Conservation (phyloP, 2,329 filamentous ascomycete genomes). For the Fusarium abutilonis region DNA sequence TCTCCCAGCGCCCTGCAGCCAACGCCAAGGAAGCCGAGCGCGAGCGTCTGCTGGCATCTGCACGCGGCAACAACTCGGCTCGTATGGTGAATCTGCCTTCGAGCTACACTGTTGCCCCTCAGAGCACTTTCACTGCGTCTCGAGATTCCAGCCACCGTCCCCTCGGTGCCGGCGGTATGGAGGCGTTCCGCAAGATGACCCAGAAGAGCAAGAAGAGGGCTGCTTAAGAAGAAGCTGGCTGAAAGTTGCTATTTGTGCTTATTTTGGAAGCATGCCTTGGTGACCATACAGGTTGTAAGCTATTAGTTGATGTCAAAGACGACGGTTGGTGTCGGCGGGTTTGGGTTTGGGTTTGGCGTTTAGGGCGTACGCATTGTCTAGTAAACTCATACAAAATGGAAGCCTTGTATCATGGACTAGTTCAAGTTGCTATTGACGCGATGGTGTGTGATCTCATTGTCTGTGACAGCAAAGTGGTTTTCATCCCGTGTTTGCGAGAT, state of each 20-base stretch:
- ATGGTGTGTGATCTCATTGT: not conserved
- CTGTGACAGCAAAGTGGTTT: not conserved
- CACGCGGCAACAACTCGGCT: constrained; percentile 64
- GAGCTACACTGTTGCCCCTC: constrained; percentile 68
- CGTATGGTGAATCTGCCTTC: constrained; percentile 63
- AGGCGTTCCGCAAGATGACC: constrained; percentile 73
- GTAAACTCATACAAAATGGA: constrained; percentile 19
- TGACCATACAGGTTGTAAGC: constrained; percentile 27
- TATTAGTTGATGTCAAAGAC: constrained; percentile 36
- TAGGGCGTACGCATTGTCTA: constrained; percentile 33
- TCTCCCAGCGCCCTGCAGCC: constrained; percentile 61
- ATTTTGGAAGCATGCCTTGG: constrained; percentile 3
- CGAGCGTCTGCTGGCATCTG: constrained; percentile 67
- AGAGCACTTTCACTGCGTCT: constrained; percentile 68
- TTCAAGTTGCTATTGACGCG: not conserved
- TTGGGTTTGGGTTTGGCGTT: constrained; percentile 38
- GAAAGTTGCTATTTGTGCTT: not conserved
- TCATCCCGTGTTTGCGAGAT: not conserved
- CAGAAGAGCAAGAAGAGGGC: constrained; percentile 67
- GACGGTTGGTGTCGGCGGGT: constrained; percentile 28
- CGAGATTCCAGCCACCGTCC: constrained; percentile 65
- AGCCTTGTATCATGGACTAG: constrained; percentile 18
- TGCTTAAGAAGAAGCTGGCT: constrained; percentile 5
- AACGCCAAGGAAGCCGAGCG: constrained; percentile 62
- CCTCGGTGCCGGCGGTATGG: constrained; percentile 70